Evolutionary conservation across 352 stramenopile species (phyloP).

Genomic region (Phytophthora sp.): DNA sequence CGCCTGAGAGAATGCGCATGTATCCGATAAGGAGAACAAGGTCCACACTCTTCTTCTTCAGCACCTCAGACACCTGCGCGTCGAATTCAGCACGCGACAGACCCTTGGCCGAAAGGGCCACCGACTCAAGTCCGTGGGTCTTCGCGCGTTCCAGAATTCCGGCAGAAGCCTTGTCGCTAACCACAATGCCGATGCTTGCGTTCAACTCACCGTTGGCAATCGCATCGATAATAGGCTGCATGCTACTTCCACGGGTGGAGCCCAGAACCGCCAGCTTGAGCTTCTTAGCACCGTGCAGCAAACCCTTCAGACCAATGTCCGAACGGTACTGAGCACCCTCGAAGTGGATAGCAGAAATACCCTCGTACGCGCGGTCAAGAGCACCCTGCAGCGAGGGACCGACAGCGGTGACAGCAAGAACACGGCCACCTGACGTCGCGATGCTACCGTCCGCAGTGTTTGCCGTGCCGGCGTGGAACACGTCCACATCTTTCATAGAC

Average conservation of each 20-base stretch:
- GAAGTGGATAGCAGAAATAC: slow-evolving; percentile 89
- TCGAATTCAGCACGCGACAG: slow-evolving; percentile 95
- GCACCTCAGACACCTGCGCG: slow-evolving; percentile 92
- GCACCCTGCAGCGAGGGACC: slow-evolving; percentile 90
- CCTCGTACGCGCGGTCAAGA: slow-evolving; percentile 93
- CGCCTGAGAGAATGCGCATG: slow-evolving; percentile 98
- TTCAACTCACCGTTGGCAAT: slow-evolving; percentile 89
- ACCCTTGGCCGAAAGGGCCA: slow-evolving; percentile 70
- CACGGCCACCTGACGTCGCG: slow-evolving; percentile 95
- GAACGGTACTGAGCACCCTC: slow-evolving; percentile 95
- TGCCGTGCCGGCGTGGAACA: slow-evolving; percentile 99
- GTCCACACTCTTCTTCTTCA: slow-evolving; percentile 94
- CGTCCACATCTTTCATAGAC: slow-evolving; percentile 89
- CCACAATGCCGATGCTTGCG: slow-evolving; percentile 95
- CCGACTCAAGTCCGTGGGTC: slow-evolving; percentile 70
- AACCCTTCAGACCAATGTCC: slow-evolving; percentile 96
- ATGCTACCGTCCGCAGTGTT: slow-evolving; percentile 64
- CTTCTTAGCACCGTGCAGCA: slow-evolving; percentile 88
- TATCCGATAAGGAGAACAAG: slow-evolving; percentile 99
- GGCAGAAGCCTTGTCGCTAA: slow-evolving; percentile 95
- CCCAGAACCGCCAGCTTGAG: slow-evolving; percentile 95
- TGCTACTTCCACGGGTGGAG: slow-evolving; percentile 95
- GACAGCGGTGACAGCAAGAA: slow-evolving; percentile 97
- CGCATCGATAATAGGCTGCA: slow-evolving; percentile 97
- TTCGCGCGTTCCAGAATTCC: slow-evolving; percentile 96